Base-by-base conservation (phyloP, 2,329 filamentous ascomycete species). In the Phaeosphaeria sp. region DNA sequence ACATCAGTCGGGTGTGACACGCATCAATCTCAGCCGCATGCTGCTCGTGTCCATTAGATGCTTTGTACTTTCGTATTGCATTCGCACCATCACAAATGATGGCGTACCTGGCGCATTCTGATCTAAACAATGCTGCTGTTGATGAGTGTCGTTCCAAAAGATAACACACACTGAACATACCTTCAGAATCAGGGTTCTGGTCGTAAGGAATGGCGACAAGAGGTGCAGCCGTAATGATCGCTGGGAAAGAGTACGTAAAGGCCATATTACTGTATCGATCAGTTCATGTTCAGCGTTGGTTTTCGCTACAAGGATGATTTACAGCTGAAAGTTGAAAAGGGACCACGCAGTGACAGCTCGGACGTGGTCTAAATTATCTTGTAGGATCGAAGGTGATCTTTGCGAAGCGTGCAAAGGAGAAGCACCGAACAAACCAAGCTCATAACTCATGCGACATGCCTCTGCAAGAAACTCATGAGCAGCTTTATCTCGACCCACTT, bases 251-350 rank as follows among this genome's bases (percentile, higher is more conserved):
- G 46, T 69, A 72, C 1, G 61, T 67, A 20, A 69, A 68, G 7
- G 72, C 64, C 69, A 73, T 72, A 1, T 64, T 63, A 23, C 72
- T 74, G 30, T 1, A 21, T 1, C 1, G 6, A 1, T 71, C 22
- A 69, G 62, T 17, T 23, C 20, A 21, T 10, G 5, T 23, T n/a
- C 21, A n/a, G 6, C n/a, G 18, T 13, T 30, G 22, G 9, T 15
- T 30, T 22, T 18, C 20, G 41, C n/a, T n/a, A 22, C 7, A 11
- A 21, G 18, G 11, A n/a, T 10, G 18, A 57, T 69, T 52, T 56
- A 73, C 72, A 73, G 54, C 59, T 75, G 72, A 41, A 74, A 74
- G 27, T 73, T 74, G 55, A 73, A 68, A 11, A 72, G 42, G 5
- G 63, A 60, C 72, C 72, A 75, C 0, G 70, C 71, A n/a, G 71